phyloP scores from a whole-genome alignment of 192 early-diverging fungal genomes.

The Hyaloraphidium curvatum region DNA sequence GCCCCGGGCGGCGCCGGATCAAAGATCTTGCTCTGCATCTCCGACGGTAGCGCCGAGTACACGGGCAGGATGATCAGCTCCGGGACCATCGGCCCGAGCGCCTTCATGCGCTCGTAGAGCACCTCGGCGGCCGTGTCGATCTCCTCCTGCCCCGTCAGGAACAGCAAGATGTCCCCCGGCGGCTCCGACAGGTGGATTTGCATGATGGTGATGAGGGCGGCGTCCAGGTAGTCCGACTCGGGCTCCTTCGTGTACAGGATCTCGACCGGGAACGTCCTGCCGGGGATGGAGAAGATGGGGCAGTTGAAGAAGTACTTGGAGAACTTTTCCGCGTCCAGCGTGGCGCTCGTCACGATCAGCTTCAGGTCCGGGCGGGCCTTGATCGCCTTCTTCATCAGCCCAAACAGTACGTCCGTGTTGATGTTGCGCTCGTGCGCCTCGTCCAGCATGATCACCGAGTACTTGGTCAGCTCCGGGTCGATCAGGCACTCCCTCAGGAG shows the following conservation, averaged over 20 bases:
- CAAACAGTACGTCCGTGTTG: constrained; percentile 87
- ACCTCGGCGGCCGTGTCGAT: constrained; percentile 70
- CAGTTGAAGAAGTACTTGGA: constrained; percentile 72
- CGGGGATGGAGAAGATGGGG: constrained; percentile 92
- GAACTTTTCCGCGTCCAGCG: constrained; percentile 87
- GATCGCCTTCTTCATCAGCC: constrained; percentile 67
- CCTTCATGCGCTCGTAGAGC: constrained; percentile 54
- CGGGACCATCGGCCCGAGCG: constrained; percentile 44
- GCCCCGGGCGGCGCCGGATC: constrained; percentile 64
- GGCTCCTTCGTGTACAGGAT: constrained; percentile 87
- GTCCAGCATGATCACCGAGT: constrained; percentile 88
- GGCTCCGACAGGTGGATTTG: constrained; percentile 90
- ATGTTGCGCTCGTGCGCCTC: constrained; percentile 98
- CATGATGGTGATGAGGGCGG: constrained; percentile 85
- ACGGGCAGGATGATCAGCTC: constrained; percentile 76
- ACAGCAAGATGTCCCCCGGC: constrained; percentile 81
- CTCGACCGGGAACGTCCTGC: constrained; percentile 86
- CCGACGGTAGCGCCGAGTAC: constrained; percentile 81
- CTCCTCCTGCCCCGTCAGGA: constrained; percentile 97
- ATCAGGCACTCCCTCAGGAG: constrained; percentile 79
- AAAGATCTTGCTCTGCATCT: constrained; percentile 92
- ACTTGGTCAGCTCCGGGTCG: constrained; percentile 58
- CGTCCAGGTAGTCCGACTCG: constrained; percentile 82
- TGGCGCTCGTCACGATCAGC: constrained; percentile 87
- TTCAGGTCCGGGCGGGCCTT: constrained; percentile 71